Base-by-base conservation (phyloP, 352 stramenopile genomes). In the Globisporangium irregulare region DNA sequence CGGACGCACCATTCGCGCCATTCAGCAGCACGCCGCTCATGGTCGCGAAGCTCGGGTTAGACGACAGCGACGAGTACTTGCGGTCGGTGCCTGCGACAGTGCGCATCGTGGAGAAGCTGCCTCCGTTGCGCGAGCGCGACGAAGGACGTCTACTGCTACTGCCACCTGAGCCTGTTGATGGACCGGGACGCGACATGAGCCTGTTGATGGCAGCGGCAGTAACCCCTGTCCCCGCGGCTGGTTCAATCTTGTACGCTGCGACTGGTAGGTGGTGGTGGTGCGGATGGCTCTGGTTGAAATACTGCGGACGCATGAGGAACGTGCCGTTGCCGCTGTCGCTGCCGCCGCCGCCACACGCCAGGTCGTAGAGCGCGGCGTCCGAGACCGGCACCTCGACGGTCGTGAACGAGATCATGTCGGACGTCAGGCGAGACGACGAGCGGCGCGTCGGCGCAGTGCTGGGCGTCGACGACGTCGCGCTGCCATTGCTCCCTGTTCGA, bases 401-500 rank as follows among this genome's bases (percentile, higher is more conserved):
- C 1, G 46, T 70, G 70, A 82, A 84, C 4, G 79, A 84, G 63
- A 84, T 79, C 79, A 84, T 85, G 72, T 84, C 79, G 60, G 75
- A 82, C 38, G 77, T 85, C 32, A 84, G 61, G 36, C 56, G 56
- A 4, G 43, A 51, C 43, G 43, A 51, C 43, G 43, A 51, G 43
- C 69, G 72, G 29, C 53, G 60, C 7, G n/a, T 12, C 12, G 50
- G 32, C 12, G 51, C 46, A 34, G 41, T 62, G 34, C 51, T 68
- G 53, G 48, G 48, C 32, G 48, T 41, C 18, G 48, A 67, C 4
- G 50, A 67, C 34, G n/a, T 20, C n/a, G 29, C 20, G 32, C 29
- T 60, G 43, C 43, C 43, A 51, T 51, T 24, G 18, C 43, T 51
- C 18, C 43, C 43, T 24, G 43, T n/a, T 51, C 38, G 38, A 8